phyloP scores from a whole-genome alignment of 495 filamentous ascomycete genomes.

The Astrocystis sublimbata region DNA sequence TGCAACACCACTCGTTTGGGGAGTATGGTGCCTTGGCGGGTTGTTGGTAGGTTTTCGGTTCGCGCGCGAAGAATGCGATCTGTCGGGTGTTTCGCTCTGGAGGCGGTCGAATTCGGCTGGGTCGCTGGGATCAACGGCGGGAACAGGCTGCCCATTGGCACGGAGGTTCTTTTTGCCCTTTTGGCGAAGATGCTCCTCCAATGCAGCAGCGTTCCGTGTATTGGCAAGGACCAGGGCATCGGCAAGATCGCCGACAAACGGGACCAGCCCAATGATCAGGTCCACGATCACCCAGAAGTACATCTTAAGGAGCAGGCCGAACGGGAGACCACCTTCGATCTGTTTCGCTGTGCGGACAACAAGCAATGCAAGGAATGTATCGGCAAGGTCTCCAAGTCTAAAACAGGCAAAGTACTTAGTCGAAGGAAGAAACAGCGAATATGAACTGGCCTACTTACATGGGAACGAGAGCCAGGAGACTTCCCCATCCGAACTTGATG shows the following conservation, averaged over 20 bases:
- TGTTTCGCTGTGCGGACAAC: constrained; percentile 66
- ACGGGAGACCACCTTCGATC: constrained; percentile 71
- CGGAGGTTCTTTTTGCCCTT: constrained; percentile 53
- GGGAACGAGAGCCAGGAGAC: constrained; percentile 78
- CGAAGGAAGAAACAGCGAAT: background rate
- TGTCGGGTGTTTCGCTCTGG: constrained; percentile 23
- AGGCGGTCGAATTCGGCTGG: constrained; percentile 43
- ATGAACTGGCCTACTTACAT: constrained; percentile 53
- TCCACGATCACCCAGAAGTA: constrained; percentile 74
- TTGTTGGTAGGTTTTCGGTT: constrained; percentile 7
- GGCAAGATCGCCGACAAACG: constrained; percentile 79
- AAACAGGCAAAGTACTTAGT: constrained; percentile 13
- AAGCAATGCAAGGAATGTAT: constrained; percentile 67
- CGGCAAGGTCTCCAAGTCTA: constrained; percentile 75
- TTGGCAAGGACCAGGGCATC: constrained; percentile 67
- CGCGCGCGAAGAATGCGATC: constrained; percentile 18
- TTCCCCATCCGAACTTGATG: constrained; percentile 79
- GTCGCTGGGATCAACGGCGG: constrained; percentile 43
- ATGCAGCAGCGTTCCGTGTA: constrained; percentile 70
- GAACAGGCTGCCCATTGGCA: constrained; percentile 31
- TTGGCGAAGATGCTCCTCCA: constrained; percentile 70
- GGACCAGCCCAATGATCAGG: constrained; percentile 78
- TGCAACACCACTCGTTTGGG: constrained; percentile 26
- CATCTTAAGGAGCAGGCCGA: constrained; percentile 62
- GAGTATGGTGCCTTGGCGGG: constrained; percentile 16